Base-by-base conservation (phyloP, 192 early-diverging fungal genomes). In the Podila verticillata region DNA sequence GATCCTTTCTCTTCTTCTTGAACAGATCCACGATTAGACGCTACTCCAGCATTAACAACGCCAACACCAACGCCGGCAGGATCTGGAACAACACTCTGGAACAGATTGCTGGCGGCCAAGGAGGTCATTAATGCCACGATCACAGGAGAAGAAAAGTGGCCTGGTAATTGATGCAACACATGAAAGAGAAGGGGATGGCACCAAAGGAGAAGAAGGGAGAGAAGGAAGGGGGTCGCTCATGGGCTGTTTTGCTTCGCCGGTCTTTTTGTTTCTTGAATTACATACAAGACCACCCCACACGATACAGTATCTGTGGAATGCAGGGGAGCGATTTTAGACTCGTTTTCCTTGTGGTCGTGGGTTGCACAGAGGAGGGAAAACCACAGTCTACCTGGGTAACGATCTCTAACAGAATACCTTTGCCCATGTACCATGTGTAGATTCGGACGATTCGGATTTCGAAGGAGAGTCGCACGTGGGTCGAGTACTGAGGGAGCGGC, bases 401-500 rank as follows among this genome's bases (percentile, higher is more conserved):
- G 36, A 44, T 44, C 39, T 15, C 39, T 44, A 44, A 44, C 39
- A 10, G 1, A 44, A 17, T 44, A 44, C 39, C 39, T 17, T 17
- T 10, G 17, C 39, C 0, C 3, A 4, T 7, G 2, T 17, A 44
- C 39, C 36, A 12, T n/a, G n/a, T n/a, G n/a, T 66, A 90, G 89
- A 90, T 59, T 90, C 89, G 17, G 89, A 90, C 39, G 85, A 86
- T 60, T 84, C 83, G 20, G 89, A 85, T 56, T 72, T 79, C 65
- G 86, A 90, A 63, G 87, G 86, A 22, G 89, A 90, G 65, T 67
- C 86, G 5, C 87, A 89, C 74, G 85, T 91, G 24, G 74, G 83
- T 7, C 77, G 87, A 31, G 68, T 86, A 51, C 63, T 91, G 24
- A 77, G 88, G 19, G 88, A 89, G 29, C 70, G 86, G 66, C 74